These are phyloP conservation scores for Linaria vulgaris DNA, from an alignment of 257 asterid genomes.

Conservation along the genomic window DNA sequence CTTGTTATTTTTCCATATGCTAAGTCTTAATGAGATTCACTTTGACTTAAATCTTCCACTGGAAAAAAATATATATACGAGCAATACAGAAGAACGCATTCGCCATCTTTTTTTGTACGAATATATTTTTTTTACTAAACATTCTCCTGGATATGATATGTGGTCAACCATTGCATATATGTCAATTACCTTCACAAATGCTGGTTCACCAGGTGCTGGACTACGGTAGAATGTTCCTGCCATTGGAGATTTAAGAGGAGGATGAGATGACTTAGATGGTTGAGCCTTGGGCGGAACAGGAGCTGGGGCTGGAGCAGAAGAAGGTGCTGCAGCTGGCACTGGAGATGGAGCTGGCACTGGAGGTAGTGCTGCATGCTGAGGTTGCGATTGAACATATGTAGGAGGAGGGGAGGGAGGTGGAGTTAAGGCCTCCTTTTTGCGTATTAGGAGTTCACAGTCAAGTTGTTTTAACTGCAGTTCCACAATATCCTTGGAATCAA, in stretches of 20 bases:
- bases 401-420: slow-evolving; percentile 64
- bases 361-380: slow-evolving; percentile 44
- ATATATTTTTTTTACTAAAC: neutral
- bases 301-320: slow-evolving; percentile 45
- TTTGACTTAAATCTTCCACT: too few relatives aligned
- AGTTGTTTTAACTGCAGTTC: slow-evolving; percentile 78
- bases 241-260: slow-evolving; percentile 80
- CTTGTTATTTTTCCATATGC: slow-evolving; percentile 8
- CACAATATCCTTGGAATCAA: slow-evolving; percentile 79
- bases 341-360: slow-evolving; percentile 47
- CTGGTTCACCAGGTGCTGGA: slow-evolving; percentile 84
- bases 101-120: neutral
- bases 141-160: neutral
- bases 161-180: slow-evolving; percentile 9
- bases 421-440: slow-evolving; percentile 84
- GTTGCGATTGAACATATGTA: slow-evolving; percentile 52
- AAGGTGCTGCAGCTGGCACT: slow-evolving; percentile 39
- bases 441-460: slow-evolving; percentile 70
- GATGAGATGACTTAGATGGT: slow-evolving; percentile 62
- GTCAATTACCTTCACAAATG: slow-evolving; percentile 71
- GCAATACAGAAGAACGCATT: neutral
- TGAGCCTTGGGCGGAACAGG: slow-evolving; percentile 44
- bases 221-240: slow-evolving; percentile 88
- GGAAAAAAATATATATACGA: too few relatives aligned
- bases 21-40: neutral